Evolutionary conservation across 805 yeast species (phyloP), one percentile per base, ranked within the genome.

Genomic region (Candida golubevii): DNA sequence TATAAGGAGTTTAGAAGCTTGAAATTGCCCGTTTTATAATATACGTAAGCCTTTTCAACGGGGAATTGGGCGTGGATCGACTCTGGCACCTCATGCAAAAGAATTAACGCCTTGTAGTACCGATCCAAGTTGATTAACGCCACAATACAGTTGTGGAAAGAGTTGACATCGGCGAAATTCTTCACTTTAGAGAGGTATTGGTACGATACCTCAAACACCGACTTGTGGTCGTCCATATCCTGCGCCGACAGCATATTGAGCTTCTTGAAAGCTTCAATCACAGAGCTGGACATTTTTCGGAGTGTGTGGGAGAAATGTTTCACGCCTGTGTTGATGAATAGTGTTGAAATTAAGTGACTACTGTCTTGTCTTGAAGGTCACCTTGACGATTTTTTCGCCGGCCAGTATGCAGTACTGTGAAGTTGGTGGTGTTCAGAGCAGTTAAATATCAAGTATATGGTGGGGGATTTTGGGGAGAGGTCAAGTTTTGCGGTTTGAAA

Each of bases 41-140:
- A 73, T 7, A 81, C 67, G 54, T 85, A 84, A 3, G 82, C 80
- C 27, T 69, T 65, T 55, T 80, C 86, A 47, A 82, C 57, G 1
- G 71, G 55, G 29, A 76, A 63, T 18, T 60, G 57, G 12, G 50
- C 55, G 10, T 63, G 65, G 28, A 69, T 57, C 7, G 66, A 71
- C 13, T 65, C 66, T 1, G 72, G 61, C 13, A 69, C 66, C 33
- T 67, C 60, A 14, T 65, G 55, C 37, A 82, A 57, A 32, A 76
- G 51, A 42, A 71, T 65, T 14, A 62, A 51, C 0, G 85, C 88
- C 39, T 66, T 63, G 34, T 58, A 60, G 61, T 78, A 83, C 48
- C 69, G 67, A 58, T 83, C 88, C 45, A 77, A 61, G 53, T 79
- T 79, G 58, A 81, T 79, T 57, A 80, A 67, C 4, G 88, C 78